Percentiles rank a stretch among this genome's conserved stretches.
Conservation (phyloP, 176 grass and related monocot species). For the Zea mays region DNA sequence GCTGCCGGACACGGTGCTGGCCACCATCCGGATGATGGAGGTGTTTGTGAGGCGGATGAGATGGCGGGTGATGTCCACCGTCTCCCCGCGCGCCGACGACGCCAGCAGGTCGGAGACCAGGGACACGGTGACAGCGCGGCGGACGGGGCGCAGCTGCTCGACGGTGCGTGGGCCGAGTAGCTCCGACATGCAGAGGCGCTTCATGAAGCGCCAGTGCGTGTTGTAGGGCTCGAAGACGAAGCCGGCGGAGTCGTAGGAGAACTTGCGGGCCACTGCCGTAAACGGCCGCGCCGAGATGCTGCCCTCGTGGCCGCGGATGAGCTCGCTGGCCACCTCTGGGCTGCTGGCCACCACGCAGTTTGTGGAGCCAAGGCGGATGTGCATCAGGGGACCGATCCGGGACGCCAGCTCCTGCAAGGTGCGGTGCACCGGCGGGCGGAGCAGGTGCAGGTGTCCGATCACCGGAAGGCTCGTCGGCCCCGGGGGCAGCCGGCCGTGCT, state of each 20-base stretch:
- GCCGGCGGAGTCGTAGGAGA: constrained; percentile 53
- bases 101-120: constrained; percentile 22
- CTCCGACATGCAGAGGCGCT: constrained; percentile 71
- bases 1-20: constrained; percentile 35
- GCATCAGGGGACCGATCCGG: constrained; percentile 46
- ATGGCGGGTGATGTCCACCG: constrained; percentile 50
- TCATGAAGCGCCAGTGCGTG: constrained; percentile 77
- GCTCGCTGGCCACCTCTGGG: constrained; percentile 33
- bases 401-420: constrained; percentile 47
- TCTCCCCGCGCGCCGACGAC: not conserved
- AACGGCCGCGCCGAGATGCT: constrained; percentile 62
- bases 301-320: constrained; percentile 51
- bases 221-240: constrained; percentile 72
- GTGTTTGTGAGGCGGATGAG: constrained; percentile 58
- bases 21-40: constrained; percentile 54
- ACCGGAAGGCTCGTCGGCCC: constrained; percentile 57
- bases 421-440: constrained; percentile 56
- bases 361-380: constrained; percentile 50
- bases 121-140: constrained; percentile 37
- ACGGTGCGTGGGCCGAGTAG: constrained; percentile 69
- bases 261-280: constrained; percentile 40
- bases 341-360: constrained; percentile 55
- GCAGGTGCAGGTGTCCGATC: constrained; percentile 76
- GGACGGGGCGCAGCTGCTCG: constrained; percentile 54
- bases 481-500: constrained; percentile 29